These are phyloP conservation scores for Ophiognomonia clavigignenti-juglandacearum DNA, from an alignment of 2,329 filamentous ascomycete genomes.

Conservation along the genomic window DNA sequence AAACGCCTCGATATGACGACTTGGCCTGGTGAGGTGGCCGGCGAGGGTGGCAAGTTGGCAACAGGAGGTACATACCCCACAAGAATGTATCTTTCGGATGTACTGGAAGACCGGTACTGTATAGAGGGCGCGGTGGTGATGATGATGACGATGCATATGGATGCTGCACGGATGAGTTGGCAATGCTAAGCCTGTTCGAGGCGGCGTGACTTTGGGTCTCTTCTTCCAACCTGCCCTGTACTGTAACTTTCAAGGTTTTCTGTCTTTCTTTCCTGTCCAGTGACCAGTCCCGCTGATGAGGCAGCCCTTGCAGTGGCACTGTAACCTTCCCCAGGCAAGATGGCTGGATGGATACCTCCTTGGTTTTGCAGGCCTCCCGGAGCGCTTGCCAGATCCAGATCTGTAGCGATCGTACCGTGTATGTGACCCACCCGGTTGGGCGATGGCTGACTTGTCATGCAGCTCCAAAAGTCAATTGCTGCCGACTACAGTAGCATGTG, in stretches of 20 bases:
- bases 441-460: background rate
- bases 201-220: background rate
- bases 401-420: too few species aligned
- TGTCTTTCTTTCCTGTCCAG: too few species aligned
- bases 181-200: background rate
- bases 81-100: too few species aligned
- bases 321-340: background rate
- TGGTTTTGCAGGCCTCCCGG: background rate
- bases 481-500: background rate
- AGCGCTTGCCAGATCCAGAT: too few species aligned
- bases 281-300: slow-evolving; percentile 4
- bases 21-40: background rate
- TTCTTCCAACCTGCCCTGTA: background rate
- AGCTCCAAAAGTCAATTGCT: background rate
- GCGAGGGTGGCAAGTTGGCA: background rate
- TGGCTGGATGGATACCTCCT: background rate
- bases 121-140: background rate
- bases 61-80: background rate
- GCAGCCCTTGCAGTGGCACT: slow-evolving; percentile 3
- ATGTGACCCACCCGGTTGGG: too few species aligned
- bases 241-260: slow-evolving; percentile 1
- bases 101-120: background rate
- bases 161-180: slow-evolving; percentile 8
- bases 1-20: too few species aligned
- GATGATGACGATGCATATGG: slow-evolving; percentile 8